Conservation (phyloP, 495 filamentous ascomycete genomes). For the Neurospora sp. region DNA sequence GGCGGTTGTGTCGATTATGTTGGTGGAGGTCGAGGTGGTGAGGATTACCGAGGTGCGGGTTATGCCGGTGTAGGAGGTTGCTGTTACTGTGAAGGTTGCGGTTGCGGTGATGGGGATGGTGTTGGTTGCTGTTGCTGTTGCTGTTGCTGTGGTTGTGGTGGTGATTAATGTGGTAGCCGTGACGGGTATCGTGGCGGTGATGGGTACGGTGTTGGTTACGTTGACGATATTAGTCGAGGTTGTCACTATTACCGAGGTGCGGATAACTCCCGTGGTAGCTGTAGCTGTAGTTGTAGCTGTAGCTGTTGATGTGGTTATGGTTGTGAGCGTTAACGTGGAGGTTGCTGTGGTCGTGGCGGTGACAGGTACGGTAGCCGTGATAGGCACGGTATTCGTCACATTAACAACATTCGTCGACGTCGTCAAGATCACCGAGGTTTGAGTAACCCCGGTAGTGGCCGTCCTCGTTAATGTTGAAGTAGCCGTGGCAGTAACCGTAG, state of each 20-base stretch:
- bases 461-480: conserved; percentile 1
- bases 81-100: not conserved
- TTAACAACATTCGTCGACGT: not conserved
- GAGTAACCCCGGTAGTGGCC: not conserved
- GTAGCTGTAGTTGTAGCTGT: not conserved
- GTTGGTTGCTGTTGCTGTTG: not conserved
- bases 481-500: conserved; percentile 7
- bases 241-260: not conserved
- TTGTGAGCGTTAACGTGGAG: conserved; percentile 3
- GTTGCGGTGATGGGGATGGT: conserved; percentile 10
- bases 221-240: not conserved
- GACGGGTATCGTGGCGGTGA: not conserved
- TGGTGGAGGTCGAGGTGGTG: conserved; percentile 4
- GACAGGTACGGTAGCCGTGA: not conserved
- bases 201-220: not conserved
- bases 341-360: not conserved
- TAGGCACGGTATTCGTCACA: not conserved
- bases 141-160: not conserved
- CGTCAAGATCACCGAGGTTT: not conserved
- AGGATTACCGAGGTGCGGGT: not conserved
- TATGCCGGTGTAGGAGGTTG: conserved; percentile 5
- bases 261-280: not conserved
- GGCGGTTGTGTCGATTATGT: conserved; percentile 2
- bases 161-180: not conserved
- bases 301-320: not conserved